Percentiles rank a stretch among this genome's conserved stretches.
Conservation (phyloP, 2,329 filamentous ascomycete genomes). For the Curvularia eragrostidis region DNA sequence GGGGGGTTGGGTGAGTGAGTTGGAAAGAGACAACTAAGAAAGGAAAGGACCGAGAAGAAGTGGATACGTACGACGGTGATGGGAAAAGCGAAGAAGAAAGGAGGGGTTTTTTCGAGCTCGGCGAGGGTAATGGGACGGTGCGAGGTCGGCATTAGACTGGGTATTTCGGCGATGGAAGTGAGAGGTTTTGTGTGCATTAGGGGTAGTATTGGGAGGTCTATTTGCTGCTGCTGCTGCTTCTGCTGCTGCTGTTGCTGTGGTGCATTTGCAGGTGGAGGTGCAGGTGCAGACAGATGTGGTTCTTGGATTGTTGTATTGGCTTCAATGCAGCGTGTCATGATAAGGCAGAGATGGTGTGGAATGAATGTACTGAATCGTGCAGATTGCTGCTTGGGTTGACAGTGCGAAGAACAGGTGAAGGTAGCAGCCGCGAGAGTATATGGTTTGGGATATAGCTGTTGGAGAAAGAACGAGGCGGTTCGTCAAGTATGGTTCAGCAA, state of each 20-base stretch:
- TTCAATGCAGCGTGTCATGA: not conserved
- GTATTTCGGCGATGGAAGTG: not conserved
- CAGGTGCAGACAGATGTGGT: not conserved
- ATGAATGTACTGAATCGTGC: too few species aligned
- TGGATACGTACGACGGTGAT: not conserved
- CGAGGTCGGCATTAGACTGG: not conserved
- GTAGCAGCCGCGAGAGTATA: not conserved
- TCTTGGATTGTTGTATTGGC: not conserved
- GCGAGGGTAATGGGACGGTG: not conserved
- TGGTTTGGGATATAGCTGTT: not conserved
- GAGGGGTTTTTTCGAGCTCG: not conserved
- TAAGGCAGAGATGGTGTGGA: not conserved
- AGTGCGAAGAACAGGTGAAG: not conserved
- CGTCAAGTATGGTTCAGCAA: not conserved
- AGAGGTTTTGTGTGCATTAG: not conserved
- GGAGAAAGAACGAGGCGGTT: not conserved
- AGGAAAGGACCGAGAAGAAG: not conserved
- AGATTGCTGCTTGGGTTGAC: too few species aligned
- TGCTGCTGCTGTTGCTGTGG: not conserved
- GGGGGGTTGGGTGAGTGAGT: too few species aligned
- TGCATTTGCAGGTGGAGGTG: not conserved
- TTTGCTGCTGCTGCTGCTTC: not conserved
- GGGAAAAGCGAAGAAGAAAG: not conserved
- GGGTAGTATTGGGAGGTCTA: not conserved
- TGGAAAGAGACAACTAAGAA: not conserved